Base-by-base conservation (phyloP, 78 protist species). In the Anaeramoeba ignava region DNA sequence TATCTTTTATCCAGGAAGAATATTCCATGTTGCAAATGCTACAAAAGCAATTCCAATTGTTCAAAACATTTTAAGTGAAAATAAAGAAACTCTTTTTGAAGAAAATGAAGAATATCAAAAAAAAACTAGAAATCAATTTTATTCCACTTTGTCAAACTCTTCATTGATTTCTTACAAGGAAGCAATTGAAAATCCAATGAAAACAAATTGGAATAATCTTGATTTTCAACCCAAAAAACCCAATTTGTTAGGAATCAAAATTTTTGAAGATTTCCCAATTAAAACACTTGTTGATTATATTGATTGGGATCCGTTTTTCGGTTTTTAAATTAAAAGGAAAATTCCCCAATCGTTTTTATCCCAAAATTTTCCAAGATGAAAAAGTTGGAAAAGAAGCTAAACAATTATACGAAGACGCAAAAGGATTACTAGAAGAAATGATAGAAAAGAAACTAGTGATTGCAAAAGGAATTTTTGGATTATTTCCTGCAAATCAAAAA, bases 301-400 rank as follows among this genome's bases (percentile, higher is more conserved):
- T 82, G 98, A 97, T 84, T 97, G 99, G 99, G 95, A 97, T 83
- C 88, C 89, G 36, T 86, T 88, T 87, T 93, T 92, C 80, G 82
- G 81, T 73, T 88, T 90, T 94, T 96, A 95, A 92, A 86, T 80
- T 97, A 34, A 93, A 96, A 31, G 99, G 99, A 34, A 88, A 88
- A 81, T 95, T 93, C 87, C 99, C 99, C 34, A 96, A 93, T 87
- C 89, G 98, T 34, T 91, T 92, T 78, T 97, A 96, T 87, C 98
- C 99, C 68, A 90, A 92, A 87, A 90, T 96, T 79, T 96, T 96
- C 89, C 86, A 97, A 82, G 98, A 95, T 80, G 89, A 42, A 68
- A 39, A 88, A 1, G 98, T 93, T 0, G 98, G 98, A 67, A 85
- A 33, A 3, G 98, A 93, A 81, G 98, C 98, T 33, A 83, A 90